These are phyloP conservation scores for Phytophthora sp. DNA, from an alignment of 352 stramenopile genomes.

Conservation along the genomic window DNA sequence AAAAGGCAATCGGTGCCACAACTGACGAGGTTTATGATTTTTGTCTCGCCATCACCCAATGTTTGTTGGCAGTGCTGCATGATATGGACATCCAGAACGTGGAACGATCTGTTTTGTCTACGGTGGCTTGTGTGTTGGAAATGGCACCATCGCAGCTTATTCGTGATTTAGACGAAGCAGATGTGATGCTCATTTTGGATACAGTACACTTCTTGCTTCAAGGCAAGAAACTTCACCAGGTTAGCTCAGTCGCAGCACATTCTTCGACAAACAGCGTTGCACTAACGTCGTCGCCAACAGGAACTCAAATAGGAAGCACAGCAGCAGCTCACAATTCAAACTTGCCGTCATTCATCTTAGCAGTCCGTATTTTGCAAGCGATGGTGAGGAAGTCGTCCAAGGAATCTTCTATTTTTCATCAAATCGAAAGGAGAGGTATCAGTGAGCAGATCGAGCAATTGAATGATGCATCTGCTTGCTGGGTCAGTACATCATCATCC, in stretches of 20 bases:
- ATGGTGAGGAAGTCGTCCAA: conserved; percentile 66
- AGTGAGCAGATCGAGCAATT: conserved; percentile 74
- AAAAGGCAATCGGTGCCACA: conserved; percentile 35
- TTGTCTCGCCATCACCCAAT: conserved; percentile 49
- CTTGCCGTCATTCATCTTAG: conserved; percentile 70
- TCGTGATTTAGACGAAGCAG: conserved; percentile 47
- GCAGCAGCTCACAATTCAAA: conserved; percentile 41
- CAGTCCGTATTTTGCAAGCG: conserved; percentile 74
- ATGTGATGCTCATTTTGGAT: conserved; percentile 72
- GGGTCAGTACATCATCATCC: conserved; percentile 36
- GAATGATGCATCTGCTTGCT: conserved; percentile 48
- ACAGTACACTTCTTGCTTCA: conserved; percentile 74
- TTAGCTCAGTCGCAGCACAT: conserved; percentile 5
- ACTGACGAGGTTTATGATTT: conserved; percentile 56
- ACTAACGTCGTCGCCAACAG: neutral
- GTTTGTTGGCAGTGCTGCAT: conserved; percentile 57
- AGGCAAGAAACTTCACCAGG: conserved; percentile 37
- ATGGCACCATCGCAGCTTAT: conserved; percentile 72
- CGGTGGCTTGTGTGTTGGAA: conserved; percentile 71
- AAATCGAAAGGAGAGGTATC: conserved; percentile 85
- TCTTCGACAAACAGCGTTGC: neutral
- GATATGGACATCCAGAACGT: conserved; percentile 74
- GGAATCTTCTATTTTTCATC: conserved; percentile 70
- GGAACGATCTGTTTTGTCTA: conserved; percentile 67
- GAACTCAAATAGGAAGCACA: neutral